Conservation (phyloP, 768 basidiomycete genomes). For the Nidularia sp. region DNA sequence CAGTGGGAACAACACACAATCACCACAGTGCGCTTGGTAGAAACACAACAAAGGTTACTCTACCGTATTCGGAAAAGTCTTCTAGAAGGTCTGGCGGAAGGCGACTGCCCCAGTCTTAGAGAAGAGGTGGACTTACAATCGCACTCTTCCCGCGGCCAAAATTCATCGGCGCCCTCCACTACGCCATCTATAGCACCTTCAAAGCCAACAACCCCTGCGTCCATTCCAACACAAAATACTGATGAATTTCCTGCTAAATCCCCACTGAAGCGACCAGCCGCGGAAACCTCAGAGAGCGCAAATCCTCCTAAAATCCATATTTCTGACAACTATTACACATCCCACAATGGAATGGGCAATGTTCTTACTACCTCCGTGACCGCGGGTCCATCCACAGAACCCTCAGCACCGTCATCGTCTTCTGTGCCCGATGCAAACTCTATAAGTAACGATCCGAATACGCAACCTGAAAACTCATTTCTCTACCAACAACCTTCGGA, state of each 20-base stretch:
- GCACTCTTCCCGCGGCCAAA: slow-evolving; percentile 5
- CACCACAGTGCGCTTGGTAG: slow-evolving; percentile 53
- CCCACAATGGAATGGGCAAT: slow-evolving; percentile 15
- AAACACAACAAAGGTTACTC: slow-evolving; percentile 55
- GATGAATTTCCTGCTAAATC: slow-evolving; percentile 3
- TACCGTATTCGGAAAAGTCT: slow-evolving; percentile 60
- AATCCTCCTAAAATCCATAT: slow-evolving; percentile 22
- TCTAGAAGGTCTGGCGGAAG: slow-evolving; percentile 51
- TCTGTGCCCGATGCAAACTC: slow-evolving; percentile 5
- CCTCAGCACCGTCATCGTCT: slow-evolving; percentile 8
- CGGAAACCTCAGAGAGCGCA: slow-evolving; percentile 8
- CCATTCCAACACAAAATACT: background rate
- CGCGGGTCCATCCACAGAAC: slow-evolving; percentile 8
- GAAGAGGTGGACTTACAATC: slow-evolving; percentile 41
- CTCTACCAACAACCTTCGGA: background rate
- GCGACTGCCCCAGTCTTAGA: slow-evolving; percentile 50
- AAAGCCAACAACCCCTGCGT: slow-evolving; percentile 1
- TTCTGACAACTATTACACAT: slow-evolving; percentile 25
- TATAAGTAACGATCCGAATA: background rate
- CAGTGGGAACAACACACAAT: slow-evolving; percentile 71
- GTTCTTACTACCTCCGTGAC: slow-evolving; percentile 10
- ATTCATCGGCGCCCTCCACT: slow-evolving; percentile 6
- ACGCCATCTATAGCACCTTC: slow-evolving; percentile 1
- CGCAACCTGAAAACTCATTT: background rate
- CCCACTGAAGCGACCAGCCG: slow-evolving; percentile 16